Evolutionary conservation across 2,329 filamentous ascomycete species (phyloP).

Genomic region (Cercospora zeae-maydis): DNA sequence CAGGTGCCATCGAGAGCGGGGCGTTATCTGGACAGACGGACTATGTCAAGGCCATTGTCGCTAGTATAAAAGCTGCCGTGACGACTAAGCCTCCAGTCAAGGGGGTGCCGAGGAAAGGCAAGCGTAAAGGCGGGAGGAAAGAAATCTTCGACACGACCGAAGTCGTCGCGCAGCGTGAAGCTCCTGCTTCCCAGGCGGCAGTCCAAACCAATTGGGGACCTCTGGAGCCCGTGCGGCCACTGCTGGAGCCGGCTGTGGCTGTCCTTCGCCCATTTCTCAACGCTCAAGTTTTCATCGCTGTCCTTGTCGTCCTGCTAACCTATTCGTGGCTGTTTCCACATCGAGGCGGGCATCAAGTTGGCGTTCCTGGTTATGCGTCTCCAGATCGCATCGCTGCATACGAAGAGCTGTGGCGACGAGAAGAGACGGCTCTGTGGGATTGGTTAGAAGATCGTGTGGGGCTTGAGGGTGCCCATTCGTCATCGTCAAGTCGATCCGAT

Average conservation of each 20-base stretch:
- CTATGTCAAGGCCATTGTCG: constrained; percentile 77
- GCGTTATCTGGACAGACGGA: constrained; percentile 83
- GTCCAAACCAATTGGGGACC: constrained; percentile 64
- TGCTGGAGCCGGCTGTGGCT: constrained; percentile 67
- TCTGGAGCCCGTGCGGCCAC: constrained; percentile 70
- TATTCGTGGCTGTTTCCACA: constrained; percentile 59
- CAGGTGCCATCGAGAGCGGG: constrained; percentile 93
- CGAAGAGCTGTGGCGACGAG: constrained; percentile 85
- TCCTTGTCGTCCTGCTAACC: constrained; percentile 70
- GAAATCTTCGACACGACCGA: constrained; percentile 45
- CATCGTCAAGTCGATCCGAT: constrained; percentile 21
- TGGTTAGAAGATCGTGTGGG: constrained; percentile 88
- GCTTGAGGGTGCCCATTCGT: constrained; percentile 52
- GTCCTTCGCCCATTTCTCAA: constrained; percentile 68
- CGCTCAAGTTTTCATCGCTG: constrained; percentile 70
- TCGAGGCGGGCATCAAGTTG: constrained; percentile 36
- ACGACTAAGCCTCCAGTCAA: constrained; percentile 58
- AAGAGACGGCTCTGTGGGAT: constrained; percentile 87
- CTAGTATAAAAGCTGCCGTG: constrained; percentile 69
- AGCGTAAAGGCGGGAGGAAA: constrained; percentile 49
- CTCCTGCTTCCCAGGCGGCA: constrained; percentile 30
- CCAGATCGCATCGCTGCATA: constrained; percentile 76
- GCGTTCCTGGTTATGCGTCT: constrained; percentile 41
- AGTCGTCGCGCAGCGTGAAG: constrained; percentile 37
- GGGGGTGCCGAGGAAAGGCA: constrained; percentile 48